These are phyloP conservation scores for Suillus variegatus DNA, from an alignment of 768 basidiomycete species.

Conservation along the genomic window DNA sequence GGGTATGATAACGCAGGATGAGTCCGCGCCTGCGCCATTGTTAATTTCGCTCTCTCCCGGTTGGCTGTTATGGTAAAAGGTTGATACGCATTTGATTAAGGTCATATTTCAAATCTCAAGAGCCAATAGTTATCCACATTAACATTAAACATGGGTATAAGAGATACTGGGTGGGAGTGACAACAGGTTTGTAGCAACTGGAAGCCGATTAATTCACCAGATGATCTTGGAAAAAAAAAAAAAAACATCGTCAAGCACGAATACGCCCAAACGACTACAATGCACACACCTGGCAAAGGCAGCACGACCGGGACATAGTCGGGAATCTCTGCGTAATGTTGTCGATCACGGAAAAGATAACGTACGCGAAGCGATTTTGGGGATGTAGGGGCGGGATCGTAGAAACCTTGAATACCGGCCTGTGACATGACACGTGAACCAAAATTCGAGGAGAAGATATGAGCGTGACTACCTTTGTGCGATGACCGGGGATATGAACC, in stretches of 20 bases:
- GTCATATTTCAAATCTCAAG: background rate
- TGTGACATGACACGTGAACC: constrained; percentile 25
- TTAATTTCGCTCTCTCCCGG: constrained; percentile 1
- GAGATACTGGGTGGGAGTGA: background rate
- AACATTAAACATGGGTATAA: background rate
- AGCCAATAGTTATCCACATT: background rate
- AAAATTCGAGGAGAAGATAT: background rate
- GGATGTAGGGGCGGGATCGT: constrained; percentile 77
- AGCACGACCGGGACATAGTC: constrained; percentile 70
- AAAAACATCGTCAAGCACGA: constrained; percentile 13
- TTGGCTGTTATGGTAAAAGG: background rate
- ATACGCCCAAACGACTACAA: constrained; percentile 9
- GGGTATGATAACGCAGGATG: background rate
- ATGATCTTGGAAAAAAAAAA: constrained; percentile 21
- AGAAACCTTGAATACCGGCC: constrained; percentile 84
- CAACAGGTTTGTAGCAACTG: background rate
- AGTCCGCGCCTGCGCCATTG: background rate
- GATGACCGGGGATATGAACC: constrained; percentile 72
- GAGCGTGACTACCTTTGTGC: constrained; percentile 60
- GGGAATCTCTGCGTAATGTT: constrained; percentile 78
- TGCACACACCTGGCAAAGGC: constrained; percentile 68
- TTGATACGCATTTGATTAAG: background rate
- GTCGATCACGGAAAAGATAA: constrained; percentile 72
- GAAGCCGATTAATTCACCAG: constrained; percentile 23
- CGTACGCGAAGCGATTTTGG: constrained; percentile 69